Conservation (phyloP, 805 yeast species). For the Candida arabinofermentans region DNA sequence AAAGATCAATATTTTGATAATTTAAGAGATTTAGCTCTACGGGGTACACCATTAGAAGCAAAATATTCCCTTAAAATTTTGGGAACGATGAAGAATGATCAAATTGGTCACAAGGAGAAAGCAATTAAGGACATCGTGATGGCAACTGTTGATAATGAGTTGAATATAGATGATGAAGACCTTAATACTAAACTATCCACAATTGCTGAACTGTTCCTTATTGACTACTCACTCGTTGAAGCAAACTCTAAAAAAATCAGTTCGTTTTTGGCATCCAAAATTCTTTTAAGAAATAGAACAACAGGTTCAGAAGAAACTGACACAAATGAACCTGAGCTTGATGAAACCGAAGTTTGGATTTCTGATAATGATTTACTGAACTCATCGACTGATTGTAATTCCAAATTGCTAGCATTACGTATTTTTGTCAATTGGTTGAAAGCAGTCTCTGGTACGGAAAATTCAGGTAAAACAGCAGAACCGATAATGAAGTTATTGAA, state of each 20-base stretch:
- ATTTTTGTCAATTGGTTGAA: conserved; percentile 56
- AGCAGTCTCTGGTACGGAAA: conserved; percentile 31
- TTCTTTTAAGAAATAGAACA: conserved; percentile 50
- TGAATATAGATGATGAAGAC: conserved; percentile 29
- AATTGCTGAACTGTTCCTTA: conserved; percentile 53
- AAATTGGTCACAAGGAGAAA: conserved; percentile 5
- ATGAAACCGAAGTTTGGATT: conserved; percentile 34
- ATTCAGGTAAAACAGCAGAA: conserved; percentile 43
- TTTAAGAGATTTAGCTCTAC: conserved; percentile 42
- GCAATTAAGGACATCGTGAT: conserved; percentile 35
- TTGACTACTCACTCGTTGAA: conserved; percentile 43
- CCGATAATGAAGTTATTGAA: conserved; percentile 66
- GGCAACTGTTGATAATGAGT: conserved; percentile 47
- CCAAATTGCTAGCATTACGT: conserved; percentile 40
- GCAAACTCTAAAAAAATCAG: conserved; percentile 56
- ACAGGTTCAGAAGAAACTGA: conserved; percentile 30
- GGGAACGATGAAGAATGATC: conserved; percentile 34
- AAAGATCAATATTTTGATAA: conserved; percentile 40
- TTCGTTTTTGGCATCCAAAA: conserved; percentile 53
- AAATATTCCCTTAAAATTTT: conserved; percentile 51
- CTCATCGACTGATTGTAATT: conserved; percentile 13
- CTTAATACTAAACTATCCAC: conserved; percentile 57
- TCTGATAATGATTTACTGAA: conserved; percentile 19
- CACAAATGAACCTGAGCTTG: conserved; percentile 40
- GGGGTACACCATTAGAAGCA: conserved; percentile 59